A percentile compares a stretch with the other conserved stretches of the same genome.
Conservation (phyloP, 2,329 filamentous ascomycete species). For the Cercospora nicotianae region DNA sequence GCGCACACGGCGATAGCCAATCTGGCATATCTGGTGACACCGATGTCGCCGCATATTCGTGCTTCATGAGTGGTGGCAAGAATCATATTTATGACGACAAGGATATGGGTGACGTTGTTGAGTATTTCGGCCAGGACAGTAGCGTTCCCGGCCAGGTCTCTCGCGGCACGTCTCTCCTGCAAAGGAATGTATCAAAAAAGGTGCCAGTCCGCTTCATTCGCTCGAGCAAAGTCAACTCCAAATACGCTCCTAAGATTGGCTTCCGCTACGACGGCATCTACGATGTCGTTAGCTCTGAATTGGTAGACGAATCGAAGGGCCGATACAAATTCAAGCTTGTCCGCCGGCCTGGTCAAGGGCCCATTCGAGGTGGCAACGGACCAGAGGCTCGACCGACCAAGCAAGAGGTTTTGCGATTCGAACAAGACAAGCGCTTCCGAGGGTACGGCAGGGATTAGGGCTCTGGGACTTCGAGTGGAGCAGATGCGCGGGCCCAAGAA, state of each 20-base stretch:
- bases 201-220: conserved; percentile 55
- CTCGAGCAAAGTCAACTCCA: conserved; percentile 44
- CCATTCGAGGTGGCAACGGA: conserved; percentile 48
- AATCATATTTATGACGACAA: conserved; percentile 46
- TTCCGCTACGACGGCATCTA: conserved; percentile 62
- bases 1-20: conserved; percentile 53
- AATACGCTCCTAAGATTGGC: conserved; percentile 50
- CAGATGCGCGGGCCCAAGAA: not conserved
- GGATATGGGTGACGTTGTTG: conserved; percentile 52
- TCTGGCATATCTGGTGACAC: conserved; percentile 54
- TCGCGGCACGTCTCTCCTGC: conserved; percentile 44
- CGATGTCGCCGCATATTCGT: conserved; percentile 53
- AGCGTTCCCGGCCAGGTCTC: conserved; percentile 30
- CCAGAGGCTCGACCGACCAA: conserved; percentile 47
- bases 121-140: conserved; percentile 55
- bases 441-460: conserved; percentile 8
- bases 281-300: conserved; percentile 43
- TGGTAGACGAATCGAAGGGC: conserved; percentile 45
- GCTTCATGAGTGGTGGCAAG: conserved; percentile 53
- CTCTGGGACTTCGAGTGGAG: not conserved
- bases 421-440: conserved; percentile 29
- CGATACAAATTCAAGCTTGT: conserved; percentile 52
- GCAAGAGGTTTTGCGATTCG: conserved; percentile 38
- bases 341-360: conserved; percentile 46
- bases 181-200: conserved; percentile 38